Percentiles rank a stretch among this genome's conserved stretches.
Conservation (phyloP, 2,329 filamentous ascomycete species). For the Colletotrichum magnum region DNA sequence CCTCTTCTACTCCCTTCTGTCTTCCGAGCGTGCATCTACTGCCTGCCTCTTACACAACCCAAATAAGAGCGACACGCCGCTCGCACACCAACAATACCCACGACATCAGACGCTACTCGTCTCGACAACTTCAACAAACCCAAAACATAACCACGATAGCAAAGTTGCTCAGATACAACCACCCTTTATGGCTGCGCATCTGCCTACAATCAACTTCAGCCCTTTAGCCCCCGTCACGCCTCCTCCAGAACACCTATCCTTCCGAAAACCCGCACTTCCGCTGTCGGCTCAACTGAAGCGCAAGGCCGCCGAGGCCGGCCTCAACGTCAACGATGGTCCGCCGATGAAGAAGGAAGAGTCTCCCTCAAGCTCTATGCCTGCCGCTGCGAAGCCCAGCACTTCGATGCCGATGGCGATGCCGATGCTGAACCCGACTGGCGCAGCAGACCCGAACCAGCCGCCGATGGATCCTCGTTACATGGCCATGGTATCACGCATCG, state of each 20-base stretch:
- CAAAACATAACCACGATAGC: slow-evolving; percentile 12
- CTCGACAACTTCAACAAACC: not conserved
- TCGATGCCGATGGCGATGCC: slow-evolving; percentile 10
- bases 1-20: not conserved
- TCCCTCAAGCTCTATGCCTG: slow-evolving; percentile 13
- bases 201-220: slow-evolving; percentile 46
- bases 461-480: slow-evolving; percentile 58
- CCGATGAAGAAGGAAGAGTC: slow-evolving; percentile 35
- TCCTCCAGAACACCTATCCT: slow-evolving; percentile 55
- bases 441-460: slow-evolving; percentile 22
- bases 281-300: slow-evolving; percentile 40
- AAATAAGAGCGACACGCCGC: slow-evolving; percentile 10
- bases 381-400: slow-evolving; percentile 22
- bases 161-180: slow-evolving; percentile 21
- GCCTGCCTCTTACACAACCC: not conserved
- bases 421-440: slow-evolving; percentile 4
- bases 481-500: slow-evolving; percentile 62
- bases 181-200: slow-evolving; percentile 38
- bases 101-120: slow-evolving; percentile 18
- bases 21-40: not conserved
- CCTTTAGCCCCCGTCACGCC: slow-evolving; percentile 55
- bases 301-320: slow-evolving; percentile 37
- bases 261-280: slow-evolving; percentile 43
- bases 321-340: slow-evolving; percentile 22
- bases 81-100: slow-evolving; percentile 15